phyloP scores from a whole-genome alignment of 139 green algal species.

The Haematococcus sp. region DNA sequence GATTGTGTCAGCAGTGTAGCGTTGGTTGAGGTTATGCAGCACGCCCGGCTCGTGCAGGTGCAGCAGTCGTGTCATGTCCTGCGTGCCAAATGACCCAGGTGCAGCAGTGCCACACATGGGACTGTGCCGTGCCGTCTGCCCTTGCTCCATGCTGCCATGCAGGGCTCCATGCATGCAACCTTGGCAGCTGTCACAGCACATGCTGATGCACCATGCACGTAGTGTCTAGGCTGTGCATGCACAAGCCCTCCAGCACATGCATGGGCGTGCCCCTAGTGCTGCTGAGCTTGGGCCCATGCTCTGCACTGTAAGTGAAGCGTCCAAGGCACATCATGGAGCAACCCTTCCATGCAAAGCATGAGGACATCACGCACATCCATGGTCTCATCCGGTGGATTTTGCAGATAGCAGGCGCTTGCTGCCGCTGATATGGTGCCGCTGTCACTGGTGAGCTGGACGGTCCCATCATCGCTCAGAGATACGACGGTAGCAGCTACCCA shows the following conservation, averaged over 20 bases:
- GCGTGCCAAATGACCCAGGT: background rate
- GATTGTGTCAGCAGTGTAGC: conserved; percentile 79
- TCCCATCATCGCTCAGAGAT: too few species aligned
- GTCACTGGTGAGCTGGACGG: too few species aligned
- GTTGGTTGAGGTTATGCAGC: conserved; percentile 73
- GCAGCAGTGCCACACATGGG: too few species aligned
- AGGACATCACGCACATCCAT: background rate
- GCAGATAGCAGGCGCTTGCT: background rate
- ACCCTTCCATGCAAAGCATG: background rate
- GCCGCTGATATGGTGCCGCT: background rate
- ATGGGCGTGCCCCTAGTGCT: too few species aligned
- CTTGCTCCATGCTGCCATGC: too few species aligned
- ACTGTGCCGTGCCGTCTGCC: too few species aligned
- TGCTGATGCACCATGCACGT: background rate
- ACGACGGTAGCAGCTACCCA: too few species aligned
- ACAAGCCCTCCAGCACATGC: too few species aligned
- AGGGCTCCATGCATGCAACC: too few species aligned
- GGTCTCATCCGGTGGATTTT: background rate
- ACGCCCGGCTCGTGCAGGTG: conserved; percentile 98
- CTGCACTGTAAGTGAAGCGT: background rate
- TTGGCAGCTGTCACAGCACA: too few species aligned
- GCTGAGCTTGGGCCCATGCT: too few species aligned
- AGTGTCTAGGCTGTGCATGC: background rate
- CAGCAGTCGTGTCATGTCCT: conserved; percentile 96
- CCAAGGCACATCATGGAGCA: background rate